Conservation (phyloP, 805 yeast genomes). For the Kregervanrija fluxuum region DNA sequence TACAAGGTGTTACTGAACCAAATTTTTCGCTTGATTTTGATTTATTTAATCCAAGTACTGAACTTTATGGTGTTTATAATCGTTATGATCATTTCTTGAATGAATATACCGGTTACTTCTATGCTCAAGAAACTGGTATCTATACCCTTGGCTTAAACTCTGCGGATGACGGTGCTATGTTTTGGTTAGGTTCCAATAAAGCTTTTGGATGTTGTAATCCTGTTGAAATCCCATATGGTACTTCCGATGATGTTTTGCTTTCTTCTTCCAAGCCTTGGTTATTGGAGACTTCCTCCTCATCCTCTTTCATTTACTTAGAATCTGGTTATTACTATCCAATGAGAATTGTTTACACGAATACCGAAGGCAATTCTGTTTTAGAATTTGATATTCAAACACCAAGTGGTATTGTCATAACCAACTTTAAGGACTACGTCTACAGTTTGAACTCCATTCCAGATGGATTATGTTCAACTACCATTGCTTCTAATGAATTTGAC, state of each 20-base stretch:
- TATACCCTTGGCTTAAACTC: conserved; percentile 17
- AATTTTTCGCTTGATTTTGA: background rate
- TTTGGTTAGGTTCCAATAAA: conserved; percentile 23
- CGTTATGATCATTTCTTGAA: conserved; percentile 1
- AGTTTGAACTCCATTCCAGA: no score
- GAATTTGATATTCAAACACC: no score
- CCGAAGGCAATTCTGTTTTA: no score
- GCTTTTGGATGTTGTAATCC: conserved; percentile 30
- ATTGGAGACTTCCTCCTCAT: background rate
- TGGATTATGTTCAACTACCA: no score
- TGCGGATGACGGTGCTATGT: conserved; percentile 27
- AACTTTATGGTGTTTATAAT: background rate
- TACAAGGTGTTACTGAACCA: conserved; percentile 5
- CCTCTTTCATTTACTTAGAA: conserved; percentile 9
- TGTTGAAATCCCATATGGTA: background rate
- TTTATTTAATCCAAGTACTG: background rate
- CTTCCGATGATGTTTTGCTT: conserved; percentile 3
- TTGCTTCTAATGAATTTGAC: background rate
- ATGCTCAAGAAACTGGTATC: conserved; percentile 24
- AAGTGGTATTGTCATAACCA: no score
- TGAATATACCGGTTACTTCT: conserved; percentile 15
- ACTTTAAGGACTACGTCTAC: no score
- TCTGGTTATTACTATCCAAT: conserved; percentile 12
- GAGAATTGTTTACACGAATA: conserved; percentile 8
- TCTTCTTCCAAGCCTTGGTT: conserved; percentile 1